Evolutionary conservation across 2,329 filamentous ascomycete genomes (phyloP), one percentile per base, ranked within the genome.

Genomic region (Venturia asperata): DNA sequence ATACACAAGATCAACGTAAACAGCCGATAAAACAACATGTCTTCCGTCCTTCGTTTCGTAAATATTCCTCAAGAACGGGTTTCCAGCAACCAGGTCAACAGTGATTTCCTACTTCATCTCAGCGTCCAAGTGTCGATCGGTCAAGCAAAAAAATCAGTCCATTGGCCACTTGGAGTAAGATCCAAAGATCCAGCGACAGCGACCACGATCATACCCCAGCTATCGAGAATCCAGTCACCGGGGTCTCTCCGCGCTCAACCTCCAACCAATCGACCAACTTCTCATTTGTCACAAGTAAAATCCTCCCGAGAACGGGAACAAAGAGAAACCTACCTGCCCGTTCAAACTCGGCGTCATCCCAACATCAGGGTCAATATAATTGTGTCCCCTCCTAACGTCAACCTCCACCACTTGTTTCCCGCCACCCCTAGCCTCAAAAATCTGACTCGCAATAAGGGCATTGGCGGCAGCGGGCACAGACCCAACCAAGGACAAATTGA

Each of bases 361-460:
- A 61, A 61, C 34, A 43, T 42, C 58, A 24, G 58, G 34, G 42
- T 61, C 58, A 61, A 61, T 42, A 43, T 42, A 61, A n/a, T 61
- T 61, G n/a, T 42, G 34, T 17, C 34, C 58, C 19, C 58, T 41
- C 21, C 58, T 15, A 37, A 61, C n/a, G 21, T 61, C 58, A 41
- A 41, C 41, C 10, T 61, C 58, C n/a, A 61, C 15, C 9, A 17
- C 41, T n/a, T 61, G 34, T 4, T 1, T 5, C 1, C 15, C 11
- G 0, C 49, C 49, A 17, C 49, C 49, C 34, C 49, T 55, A 7
- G 5, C 58, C 41, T 61, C 58, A 21, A 41, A 61, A 30, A 61
- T 61, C 41, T n/a, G 24, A 37, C 24, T 61, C 21, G 58, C 58
- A 27, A n/a, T 17, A 24, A 61, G 11, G 19, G 34, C 58, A 61